phyloP scores from a whole-genome alignment of 768 basidiomycete genomes.

The Phallus indusiatus region DNA sequence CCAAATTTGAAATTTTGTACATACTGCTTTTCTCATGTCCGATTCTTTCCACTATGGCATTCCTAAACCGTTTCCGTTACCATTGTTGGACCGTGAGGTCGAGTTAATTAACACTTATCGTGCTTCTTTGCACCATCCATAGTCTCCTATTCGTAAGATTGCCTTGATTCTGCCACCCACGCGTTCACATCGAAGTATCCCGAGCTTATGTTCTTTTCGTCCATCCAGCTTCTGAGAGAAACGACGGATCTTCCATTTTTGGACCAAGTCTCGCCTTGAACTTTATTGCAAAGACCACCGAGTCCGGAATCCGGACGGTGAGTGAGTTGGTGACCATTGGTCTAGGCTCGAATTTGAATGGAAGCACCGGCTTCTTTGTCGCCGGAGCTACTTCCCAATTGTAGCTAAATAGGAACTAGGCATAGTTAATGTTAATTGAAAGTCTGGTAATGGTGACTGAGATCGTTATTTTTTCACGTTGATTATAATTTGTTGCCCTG shows the following conservation, averaged over 20 bases:
- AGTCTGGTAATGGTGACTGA: too few species aligned
- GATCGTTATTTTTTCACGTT: too few species aligned
- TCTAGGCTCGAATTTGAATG: constrained; percentile 15
- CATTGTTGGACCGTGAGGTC: constrained; percentile 11
- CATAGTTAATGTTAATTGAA: too few species aligned
- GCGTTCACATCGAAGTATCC: constrained; percentile 79
- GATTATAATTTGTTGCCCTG: neutral
- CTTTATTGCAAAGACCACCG: constrained; percentile 38
- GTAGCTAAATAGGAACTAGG: constrained; percentile 55
- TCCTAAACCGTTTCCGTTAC: constrained; percentile 69
- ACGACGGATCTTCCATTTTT: constrained; percentile 61
- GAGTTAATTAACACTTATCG: constrained; percentile 40
- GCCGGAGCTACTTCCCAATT: constrained; percentile 18
- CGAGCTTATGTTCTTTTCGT: constrained; percentile 77
- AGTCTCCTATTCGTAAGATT: constrained; percentile 33
- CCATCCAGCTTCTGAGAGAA: constrained; percentile 73
- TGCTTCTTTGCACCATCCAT: constrained; percentile 67
- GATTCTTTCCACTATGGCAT: constrained; percentile 50
- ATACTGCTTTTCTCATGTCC: constrained; percentile 35
- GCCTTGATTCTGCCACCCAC: constrained; percentile 66
- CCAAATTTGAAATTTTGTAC: neutral
- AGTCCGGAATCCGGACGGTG: constrained; percentile 33
- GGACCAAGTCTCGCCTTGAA: constrained; percentile 66
- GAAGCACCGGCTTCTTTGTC: constrained; percentile 9
- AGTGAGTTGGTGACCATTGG: constrained; percentile 22